Evolutionary conservation across 2,329 filamentous ascomycete genomes (phyloP).

Genomic region (Curvularia lunata): DNA sequence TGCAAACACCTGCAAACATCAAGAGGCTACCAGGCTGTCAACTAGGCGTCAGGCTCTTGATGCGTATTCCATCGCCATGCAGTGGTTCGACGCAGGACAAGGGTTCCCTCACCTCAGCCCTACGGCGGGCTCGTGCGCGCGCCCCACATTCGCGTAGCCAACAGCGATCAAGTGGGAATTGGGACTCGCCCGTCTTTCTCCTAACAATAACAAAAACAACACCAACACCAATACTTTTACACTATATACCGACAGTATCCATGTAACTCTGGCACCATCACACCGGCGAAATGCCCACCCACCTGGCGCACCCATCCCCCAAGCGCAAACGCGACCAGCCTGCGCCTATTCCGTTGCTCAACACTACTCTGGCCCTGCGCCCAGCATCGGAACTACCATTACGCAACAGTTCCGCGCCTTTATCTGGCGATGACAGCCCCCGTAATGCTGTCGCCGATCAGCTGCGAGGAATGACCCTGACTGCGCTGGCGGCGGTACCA

Average conservation of each 20-base stretch:
- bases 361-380: constrained; percentile 43
- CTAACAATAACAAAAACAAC: constrained; percentile 5
- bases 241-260: constrained; percentile 21
- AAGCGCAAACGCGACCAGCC: constrained; percentile 49
- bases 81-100: constrained; percentile 8
- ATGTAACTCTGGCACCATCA: constrained; percentile 33
- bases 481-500: constrained; percentile 35
- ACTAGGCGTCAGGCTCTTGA: neutral
- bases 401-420: constrained; percentile 31
- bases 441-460: constrained; percentile 47
- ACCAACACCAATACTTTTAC: constrained; percentile 8
- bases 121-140: constrained; percentile 22
- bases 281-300: constrained; percentile 43
- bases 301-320: constrained; percentile 45
- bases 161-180: constrained; percentile 24
- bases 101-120: constrained; percentile 32
- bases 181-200: constrained; percentile 8
- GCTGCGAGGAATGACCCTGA: constrained; percentile 42
- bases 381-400: constrained; percentile 32
- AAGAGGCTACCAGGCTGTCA: constrained; percentile 1
- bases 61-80: constrained; percentile 17
- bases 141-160: constrained; percentile 31
- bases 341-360: constrained; percentile 39
- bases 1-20: neutral
- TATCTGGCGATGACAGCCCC: constrained; percentile 40